phyloP scores from a whole-genome alignment of 192 early-diverging fungal genomes.

The Linnemannia schmuckeri region DNA sequence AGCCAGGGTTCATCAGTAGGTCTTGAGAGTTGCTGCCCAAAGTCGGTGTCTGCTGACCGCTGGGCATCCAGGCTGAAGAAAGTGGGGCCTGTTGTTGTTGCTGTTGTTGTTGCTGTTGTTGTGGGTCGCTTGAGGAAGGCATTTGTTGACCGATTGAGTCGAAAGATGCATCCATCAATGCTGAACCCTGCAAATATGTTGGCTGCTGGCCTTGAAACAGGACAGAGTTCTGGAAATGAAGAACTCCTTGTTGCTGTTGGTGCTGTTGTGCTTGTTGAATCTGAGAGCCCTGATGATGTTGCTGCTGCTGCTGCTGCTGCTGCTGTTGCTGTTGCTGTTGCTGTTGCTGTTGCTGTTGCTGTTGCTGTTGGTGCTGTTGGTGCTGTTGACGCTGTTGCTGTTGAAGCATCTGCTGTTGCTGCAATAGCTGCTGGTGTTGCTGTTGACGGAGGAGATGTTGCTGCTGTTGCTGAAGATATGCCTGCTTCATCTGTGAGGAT shows the following conservation, averaged over 20 bases:
- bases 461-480: conserved; percentile 11
- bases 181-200: conserved; percentile 3
- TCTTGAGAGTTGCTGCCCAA: conserved; percentile 1
- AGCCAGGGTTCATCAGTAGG: not conserved
- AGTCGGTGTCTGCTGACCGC: not conserved
- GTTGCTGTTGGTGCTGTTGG: not conserved
- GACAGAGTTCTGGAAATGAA: conserved; percentile 13
- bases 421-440: conserved; percentile 3
- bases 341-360: conserved; percentile 9
- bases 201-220: conserved; percentile 25
- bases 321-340: not conserved
- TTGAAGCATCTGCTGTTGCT: not conserved
- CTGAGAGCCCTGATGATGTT: not conserved
- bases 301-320: not conserved
- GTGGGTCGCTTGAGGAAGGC: not conserved
- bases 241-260: not conserved
- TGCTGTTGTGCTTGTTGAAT: not conserved
- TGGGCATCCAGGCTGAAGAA: not conserved
- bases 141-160: not conserved
- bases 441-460: conserved; percentile 5
- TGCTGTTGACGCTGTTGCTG: not conserved
- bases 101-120: conserved; percentile 28
- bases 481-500: not conserved
- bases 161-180: not conserved
- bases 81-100: conserved; percentile 14